Percentiles rank a stretch among this genome's conserved stretches.
phyloP scores from a whole-genome alignment of 2,329 filamentous ascomycete genomes.

The Apiospora marii region DNA sequence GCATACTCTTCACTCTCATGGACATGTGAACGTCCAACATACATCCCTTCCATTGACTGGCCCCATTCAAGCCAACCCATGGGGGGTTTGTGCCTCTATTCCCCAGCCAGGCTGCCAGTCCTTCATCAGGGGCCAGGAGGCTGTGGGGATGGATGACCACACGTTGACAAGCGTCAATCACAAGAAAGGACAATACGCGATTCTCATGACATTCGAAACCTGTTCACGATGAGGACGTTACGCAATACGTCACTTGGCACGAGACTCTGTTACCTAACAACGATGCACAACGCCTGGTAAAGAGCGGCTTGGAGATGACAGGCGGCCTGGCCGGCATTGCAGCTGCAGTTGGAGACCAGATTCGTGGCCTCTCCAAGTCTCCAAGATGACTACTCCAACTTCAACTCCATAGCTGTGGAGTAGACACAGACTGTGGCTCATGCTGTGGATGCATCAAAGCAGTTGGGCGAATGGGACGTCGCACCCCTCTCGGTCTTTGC shows the following conservation, averaged over 20 bases:
- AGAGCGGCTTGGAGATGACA: neutral
- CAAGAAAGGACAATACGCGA: neutral
- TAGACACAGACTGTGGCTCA: neutral
- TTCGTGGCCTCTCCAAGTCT: neutral
- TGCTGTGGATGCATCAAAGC: neutral
- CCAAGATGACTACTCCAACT: neutral
- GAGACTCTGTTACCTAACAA: constrained; percentile 18
- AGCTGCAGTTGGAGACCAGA: constrained; percentile 8
- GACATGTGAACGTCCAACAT: constrained; percentile 2
- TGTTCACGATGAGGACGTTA: constrained; percentile 5
- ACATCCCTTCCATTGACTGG: neutral
- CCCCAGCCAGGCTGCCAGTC: neutral
- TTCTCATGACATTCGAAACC: neutral
- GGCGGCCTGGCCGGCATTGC: neutral
- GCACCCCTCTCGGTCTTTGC: neutral
- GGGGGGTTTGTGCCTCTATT: neutral
- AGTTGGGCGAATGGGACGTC: neutral
- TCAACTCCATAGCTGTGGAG: neutral
- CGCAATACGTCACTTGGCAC: constrained; percentile 10
- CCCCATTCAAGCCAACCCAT: neutral
- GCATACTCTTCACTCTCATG: neutral
- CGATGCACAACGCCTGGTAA: neutral
- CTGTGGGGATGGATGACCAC: constrained; percentile 13
- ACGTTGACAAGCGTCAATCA: constrained; percentile 12
- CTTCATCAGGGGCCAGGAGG: neutral